Base-by-base conservation (phyloP, 768 basidiomycete genomes). In the Kwoniella dendrophila region DNA sequence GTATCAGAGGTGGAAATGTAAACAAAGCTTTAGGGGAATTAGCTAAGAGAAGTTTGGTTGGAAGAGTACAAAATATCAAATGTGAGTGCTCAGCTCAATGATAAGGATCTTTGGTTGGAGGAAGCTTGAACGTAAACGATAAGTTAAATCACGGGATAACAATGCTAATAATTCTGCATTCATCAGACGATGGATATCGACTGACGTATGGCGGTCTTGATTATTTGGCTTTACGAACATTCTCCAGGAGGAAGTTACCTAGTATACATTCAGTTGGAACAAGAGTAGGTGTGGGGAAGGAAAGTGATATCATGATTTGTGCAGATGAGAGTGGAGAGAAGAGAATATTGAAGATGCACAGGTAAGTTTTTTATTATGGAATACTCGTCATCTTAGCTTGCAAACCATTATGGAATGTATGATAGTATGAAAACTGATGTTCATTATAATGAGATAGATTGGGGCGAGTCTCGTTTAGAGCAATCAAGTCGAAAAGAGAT, bases 131-230 rank as follows among this genome's bases (percentile, higher is more conserved):
- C n/a, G n/a, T n/a, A n/a, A n/a, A n/a, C n/a, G n/a, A n/a, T n/a
- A n/a, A n/a, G n/a, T n/a, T n/a, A n/a, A n/a, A n/a, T n/a, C n/a
- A n/a, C n/a, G n/a, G n/a, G n/a, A n/a, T n/a, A n/a, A n/a, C n/a
- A n/a, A 22, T 3, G 56, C 47, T 57, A 36, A 33, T 24, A 12
- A 55, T 40, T 32, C 43, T 48, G 29, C 4, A 16, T 16, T 4
- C 61, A 33, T 20, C 4, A 98, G 95, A 99, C 79, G 96, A 99
- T 70, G 96, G 96, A 16, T 98, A 95, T 78, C 85, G 96, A 43
- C 77, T 99, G 67, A 98, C 96, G 3, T 99, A 99, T 75, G 96
- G 96, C 34, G 96, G 96, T n/a, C 93, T 96, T 67, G 96, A 99
- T 72, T 98, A 87, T 77, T 84, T 99, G 26, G 92, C 96, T 24